phyloP scores from a whole-genome alignment of 2,329 filamentous ascomycete species.

The Hansfordia pulvinata region DNA sequence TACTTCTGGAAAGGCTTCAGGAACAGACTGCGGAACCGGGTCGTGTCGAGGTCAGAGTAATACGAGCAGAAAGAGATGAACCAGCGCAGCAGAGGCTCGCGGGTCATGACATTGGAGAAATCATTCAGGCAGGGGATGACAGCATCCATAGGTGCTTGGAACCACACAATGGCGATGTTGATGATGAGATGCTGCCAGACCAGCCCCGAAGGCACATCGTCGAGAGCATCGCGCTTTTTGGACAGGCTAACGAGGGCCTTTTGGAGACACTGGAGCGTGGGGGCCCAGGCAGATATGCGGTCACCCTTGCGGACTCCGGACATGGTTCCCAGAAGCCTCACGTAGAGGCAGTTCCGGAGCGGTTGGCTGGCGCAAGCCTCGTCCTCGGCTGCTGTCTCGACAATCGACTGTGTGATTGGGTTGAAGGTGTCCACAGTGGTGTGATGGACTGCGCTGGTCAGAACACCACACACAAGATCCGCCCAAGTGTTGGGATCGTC shows the following conservation, averaged over 20 bases:
- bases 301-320: conserved; percentile 72
- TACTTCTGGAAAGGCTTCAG: conserved; percentile 70
- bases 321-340: conserved; percentile 52
- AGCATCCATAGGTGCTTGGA: conserved; percentile 66
- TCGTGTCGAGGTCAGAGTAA: conserved; percentile 58
- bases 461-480: conserved; percentile 58
- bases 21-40: conserved; percentile 68
- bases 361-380: conserved; percentile 17
- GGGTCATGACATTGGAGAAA: conserved; percentile 51
- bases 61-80: conserved; percentile 81
- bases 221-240: conserved; percentile 22
- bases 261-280: conserved; percentile 42
- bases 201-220: conserved; percentile 16
- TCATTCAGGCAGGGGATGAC: conserved; percentile 56
- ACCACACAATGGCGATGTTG: conserved; percentile 53
- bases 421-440: conserved; percentile 61
- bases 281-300: conserved; percentile 59
- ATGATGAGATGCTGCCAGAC: conserved; percentile 47
- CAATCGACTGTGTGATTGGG: conserved; percentile 49
- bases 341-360: conserved; percentile 30
- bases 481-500: conserved; percentile 37
- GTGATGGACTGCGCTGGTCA: conserved; percentile 76
- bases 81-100: conserved; percentile 51
- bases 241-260: conserved; percentile 35
- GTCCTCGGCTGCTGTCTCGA: conserved; percentile 31